Conservation (phyloP, 1,284 basidiomycete genomes). For the Meripilus lineatus region DNA sequence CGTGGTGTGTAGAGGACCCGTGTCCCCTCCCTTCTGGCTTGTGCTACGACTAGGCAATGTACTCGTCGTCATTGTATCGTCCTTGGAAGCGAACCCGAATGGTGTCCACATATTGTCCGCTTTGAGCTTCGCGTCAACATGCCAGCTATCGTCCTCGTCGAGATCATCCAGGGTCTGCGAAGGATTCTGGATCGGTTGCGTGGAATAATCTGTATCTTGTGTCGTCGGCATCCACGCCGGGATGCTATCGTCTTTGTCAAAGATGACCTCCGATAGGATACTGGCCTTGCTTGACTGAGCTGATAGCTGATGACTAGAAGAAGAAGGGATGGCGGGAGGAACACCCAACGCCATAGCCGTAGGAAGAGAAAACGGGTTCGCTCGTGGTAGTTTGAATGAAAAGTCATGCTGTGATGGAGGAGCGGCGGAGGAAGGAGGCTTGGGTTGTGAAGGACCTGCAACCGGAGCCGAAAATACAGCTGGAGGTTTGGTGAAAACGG, state of each 20-base stretch:
- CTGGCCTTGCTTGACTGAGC: slow-evolving; percentile 51
- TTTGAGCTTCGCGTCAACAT: slow-evolving; percentile 56
- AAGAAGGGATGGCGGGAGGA: slow-evolving; percentile 27
- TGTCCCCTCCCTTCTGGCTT: slow-evolving; percentile 28
- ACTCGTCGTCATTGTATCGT: slow-evolving; percentile 71
- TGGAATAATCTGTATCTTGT: slow-evolving; percentile 54
- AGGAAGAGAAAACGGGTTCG: slow-evolving; percentile 37
- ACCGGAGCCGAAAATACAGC: slow-evolving; percentile 47
- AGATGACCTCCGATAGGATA: slow-evolving; percentile 41
- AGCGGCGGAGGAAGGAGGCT: not conserved
- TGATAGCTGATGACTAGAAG: slow-evolving; percentile 30
- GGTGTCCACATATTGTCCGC: slow-evolving; percentile 54
- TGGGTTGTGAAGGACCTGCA: slow-evolving; percentile 20
- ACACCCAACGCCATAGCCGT: slow-evolving; percentile 42
- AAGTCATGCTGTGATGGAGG: slow-evolving; percentile 9
- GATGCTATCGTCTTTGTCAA: slow-evolving; percentile 41
- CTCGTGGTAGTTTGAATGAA: slow-evolving; percentile 14
- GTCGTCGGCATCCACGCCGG: slow-evolving; percentile 53
- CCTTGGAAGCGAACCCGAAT: slow-evolving; percentile 35
- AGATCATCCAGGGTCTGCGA: slow-evolving; percentile 23
- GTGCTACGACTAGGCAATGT: slow-evolving; percentile 39
- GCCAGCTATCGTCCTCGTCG: slow-evolving; percentile 67
- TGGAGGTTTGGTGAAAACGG: slow-evolving; percentile 55
- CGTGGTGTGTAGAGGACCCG: slow-evolving; percentile 16
- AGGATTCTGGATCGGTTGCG: slow-evolving; percentile 30